Percentiles rank a stretch among this genome's conserved stretches.
These are phyloP conservation scores for Scutellaria baicalensis DNA, from an alignment of 257 asterid species.

Conservation along the genomic window DNA sequence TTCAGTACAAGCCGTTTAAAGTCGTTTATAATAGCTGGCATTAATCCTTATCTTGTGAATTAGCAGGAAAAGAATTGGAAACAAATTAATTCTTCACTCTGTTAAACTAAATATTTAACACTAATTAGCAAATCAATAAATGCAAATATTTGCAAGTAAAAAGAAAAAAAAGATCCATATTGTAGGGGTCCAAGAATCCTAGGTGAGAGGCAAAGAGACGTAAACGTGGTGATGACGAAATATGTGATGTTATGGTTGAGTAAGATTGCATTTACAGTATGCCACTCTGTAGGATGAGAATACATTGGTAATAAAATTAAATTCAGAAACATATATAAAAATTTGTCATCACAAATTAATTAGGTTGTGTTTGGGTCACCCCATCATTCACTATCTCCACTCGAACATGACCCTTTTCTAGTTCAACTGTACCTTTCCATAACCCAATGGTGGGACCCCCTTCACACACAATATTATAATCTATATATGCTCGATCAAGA, in stretches of 20 bases:
- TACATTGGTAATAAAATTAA: no score
- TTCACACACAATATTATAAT: constrained; percentile 18
- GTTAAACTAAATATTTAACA: no score
- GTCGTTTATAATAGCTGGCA: no score
- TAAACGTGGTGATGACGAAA: constrained; percentile 64
- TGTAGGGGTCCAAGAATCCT: not conserved
- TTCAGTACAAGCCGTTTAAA: no score
- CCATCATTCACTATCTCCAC: constrained; percentile 52
- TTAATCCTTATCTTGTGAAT: no score
- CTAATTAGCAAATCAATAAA: no score
- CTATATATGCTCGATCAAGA: not conserved
- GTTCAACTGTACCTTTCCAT: constrained; percentile 57
- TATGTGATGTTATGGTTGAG: constrained; percentile 68
- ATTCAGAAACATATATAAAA: no score
- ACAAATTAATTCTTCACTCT: no score
- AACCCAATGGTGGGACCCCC: constrained; percentile 65
- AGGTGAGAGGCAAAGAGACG: not conserved
- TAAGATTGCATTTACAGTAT: constrained; percentile 62
- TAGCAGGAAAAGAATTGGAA: no score
- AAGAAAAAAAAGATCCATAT: not conserved
- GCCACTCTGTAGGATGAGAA: constrained; percentile 5
- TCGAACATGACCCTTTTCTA: constrained; percentile 38
- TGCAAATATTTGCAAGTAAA: not conserved
- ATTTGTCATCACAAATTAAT: no score
- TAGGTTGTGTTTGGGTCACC: constrained; percentile 50